Percentiles rank a stretch among this genome's conserved stretches.
Evolutionary conservation across 2,329 filamentous ascomycete species (phyloP).

Genomic region (Macroventuria anomochaeta): DNA sequence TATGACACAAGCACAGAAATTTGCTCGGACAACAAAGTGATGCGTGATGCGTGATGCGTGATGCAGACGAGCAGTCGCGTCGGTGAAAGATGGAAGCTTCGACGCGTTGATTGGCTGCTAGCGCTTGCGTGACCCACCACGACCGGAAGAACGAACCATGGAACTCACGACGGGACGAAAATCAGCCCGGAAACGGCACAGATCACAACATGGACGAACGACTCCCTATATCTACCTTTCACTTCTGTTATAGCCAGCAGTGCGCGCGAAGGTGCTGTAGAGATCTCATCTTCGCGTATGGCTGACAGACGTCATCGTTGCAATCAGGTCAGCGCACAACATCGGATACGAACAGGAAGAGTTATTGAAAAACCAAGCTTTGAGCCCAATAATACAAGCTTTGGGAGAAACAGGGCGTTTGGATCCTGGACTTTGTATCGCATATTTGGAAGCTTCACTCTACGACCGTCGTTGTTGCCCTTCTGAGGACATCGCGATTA

Average conservation of each 20-base stretch:
- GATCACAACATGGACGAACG: slow-evolving; percentile 12
- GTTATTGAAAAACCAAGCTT: background rate
- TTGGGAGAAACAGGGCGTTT: background rate
- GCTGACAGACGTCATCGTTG: slow-evolving; percentile 14
- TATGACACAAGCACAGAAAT: background rate
- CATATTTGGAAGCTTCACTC: background rate
- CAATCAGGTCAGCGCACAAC: slow-evolving; percentile 5
- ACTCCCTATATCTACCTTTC: background rate
- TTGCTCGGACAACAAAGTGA: background rate
- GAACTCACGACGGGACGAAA: slow-evolving; percentile 19
- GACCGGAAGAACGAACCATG: slow-evolving; percentile 13
- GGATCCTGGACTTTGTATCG: background rate
- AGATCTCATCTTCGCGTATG: slow-evolving; percentile 2
- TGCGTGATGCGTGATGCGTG: no score
- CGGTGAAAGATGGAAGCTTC: slow-evolving; percentile 2
- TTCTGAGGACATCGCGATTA: background rate
- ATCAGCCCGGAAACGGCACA: slow-evolving; percentile 18
- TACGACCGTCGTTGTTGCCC: background rate
- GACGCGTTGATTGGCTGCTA: slow-evolving; percentile 13
- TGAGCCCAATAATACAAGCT: background rate
- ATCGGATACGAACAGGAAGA: slow-evolving; percentile 1
- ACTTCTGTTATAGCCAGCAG: background rate
- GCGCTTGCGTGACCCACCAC: slow-evolving; percentile 8
- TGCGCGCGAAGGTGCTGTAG: background rate
- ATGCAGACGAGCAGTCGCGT: slow-evolving; percentile 1